These are phyloP conservation scores for Aspergillus nidulans DNA, from an alignment of 495 filamentous ascomycete genomes.

Conservation along the genomic window DNA sequence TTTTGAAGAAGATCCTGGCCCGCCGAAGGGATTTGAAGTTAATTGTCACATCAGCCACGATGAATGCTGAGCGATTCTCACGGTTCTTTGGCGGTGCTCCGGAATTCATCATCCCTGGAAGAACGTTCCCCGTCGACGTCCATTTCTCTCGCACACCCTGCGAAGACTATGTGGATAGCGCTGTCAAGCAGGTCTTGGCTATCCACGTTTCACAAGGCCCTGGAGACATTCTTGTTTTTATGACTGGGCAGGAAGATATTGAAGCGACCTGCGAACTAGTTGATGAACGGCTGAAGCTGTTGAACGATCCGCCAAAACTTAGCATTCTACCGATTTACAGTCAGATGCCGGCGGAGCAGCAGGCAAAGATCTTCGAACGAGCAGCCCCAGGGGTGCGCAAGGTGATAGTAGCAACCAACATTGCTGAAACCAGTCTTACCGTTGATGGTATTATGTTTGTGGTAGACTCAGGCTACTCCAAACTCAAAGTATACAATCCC, in stretches of 20 bases:
- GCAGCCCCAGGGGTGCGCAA: slow-evolving; percentile 89
- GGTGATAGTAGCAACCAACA: slow-evolving; percentile 97
- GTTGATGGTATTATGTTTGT: slow-evolving; percentile 99
- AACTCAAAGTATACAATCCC: slow-evolving; percentile 98
- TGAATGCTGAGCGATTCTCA: slow-evolving; percentile 96
- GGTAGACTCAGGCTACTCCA: slow-evolving; percentile 92
- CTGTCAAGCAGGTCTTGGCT: slow-evolving; percentile 93
- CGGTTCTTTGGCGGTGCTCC: slow-evolving; percentile 97
- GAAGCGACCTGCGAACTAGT: slow-evolving; percentile 93
- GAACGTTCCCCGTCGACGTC: slow-evolving; percentile 96
- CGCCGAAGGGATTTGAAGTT: slow-evolving; percentile 88
- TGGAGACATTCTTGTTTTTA: slow-evolving; percentile 96
- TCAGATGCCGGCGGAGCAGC: slow-evolving; percentile 97
- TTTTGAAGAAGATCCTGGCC: slow-evolving; percentile 94
- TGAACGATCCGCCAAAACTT: slow-evolving; percentile 93
- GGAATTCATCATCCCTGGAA: slow-evolving; percentile 92
- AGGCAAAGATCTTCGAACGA: slow-evolving; percentile 95
- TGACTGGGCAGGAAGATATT: slow-evolving; percentile 99
- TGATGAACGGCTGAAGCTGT: slow-evolving; percentile 78
- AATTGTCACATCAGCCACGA: slow-evolving; percentile 97
- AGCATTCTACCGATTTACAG: slow-evolving; percentile 97
- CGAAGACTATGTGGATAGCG: slow-evolving; percentile 96
- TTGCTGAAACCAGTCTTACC: slow-evolving; percentile 96
- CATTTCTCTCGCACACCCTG: slow-evolving; percentile 94
- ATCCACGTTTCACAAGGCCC: slow-evolving; percentile 90